These are phyloP conservation scores for Suhomyces wounanorum DNA, from an alignment of 1,139 yeast genomes.

Conservation along the genomic window DNA sequence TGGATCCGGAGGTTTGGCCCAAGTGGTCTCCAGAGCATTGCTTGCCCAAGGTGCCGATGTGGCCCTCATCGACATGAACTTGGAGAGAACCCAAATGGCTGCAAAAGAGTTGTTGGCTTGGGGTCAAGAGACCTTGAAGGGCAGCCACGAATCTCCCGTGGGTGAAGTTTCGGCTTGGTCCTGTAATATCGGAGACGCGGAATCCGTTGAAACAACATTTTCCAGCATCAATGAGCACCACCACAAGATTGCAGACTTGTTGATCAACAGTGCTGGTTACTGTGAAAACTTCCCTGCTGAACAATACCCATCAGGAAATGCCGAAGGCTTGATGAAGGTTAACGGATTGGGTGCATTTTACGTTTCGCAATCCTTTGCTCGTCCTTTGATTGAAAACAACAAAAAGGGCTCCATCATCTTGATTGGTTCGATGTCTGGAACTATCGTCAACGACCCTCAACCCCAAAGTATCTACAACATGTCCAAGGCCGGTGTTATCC, in stretches of 20 bases:
- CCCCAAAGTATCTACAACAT: slow-evolving; percentile 54
- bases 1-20: slow-evolving; percentile 80
- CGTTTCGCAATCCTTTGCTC: slow-evolving; percentile 62
- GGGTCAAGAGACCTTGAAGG: slow-evolving; percentile 52
- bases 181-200: slow-evolving; percentile 73
- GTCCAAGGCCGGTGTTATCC: slow-evolving; percentile 55
- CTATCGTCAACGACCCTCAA: slow-evolving; percentile 54
- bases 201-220: slow-evolving; percentile 57
- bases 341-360: slow-evolving; percentile 76
- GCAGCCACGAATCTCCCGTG: slow-evolving; percentile 37
- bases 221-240: slow-evolving; percentile 56
- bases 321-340: slow-evolving; percentile 69
- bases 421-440: slow-evolving; percentile 52
- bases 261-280: slow-evolving; percentile 83
- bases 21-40: slow-evolving; percentile 66
- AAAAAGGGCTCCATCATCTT: slow-evolving; percentile 50
- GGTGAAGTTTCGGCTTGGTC: slow-evolving; percentile 68
- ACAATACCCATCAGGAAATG: slow-evolving; percentile 71
- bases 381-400: slow-evolving; percentile 62
- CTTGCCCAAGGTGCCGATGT: slow-evolving; percentile 69
- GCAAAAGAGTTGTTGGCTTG: slow-evolving; percentile 59
- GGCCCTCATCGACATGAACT: slow-evolving; percentile 73
- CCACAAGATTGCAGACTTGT: slow-evolving; percentile 60
- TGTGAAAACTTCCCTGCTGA: slow-evolving; percentile 78
- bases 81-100: slow-evolving; percentile 59